phyloP scores from a whole-genome alignment of 495 filamentous ascomycete species.

The Penicillium angulare region DNA sequence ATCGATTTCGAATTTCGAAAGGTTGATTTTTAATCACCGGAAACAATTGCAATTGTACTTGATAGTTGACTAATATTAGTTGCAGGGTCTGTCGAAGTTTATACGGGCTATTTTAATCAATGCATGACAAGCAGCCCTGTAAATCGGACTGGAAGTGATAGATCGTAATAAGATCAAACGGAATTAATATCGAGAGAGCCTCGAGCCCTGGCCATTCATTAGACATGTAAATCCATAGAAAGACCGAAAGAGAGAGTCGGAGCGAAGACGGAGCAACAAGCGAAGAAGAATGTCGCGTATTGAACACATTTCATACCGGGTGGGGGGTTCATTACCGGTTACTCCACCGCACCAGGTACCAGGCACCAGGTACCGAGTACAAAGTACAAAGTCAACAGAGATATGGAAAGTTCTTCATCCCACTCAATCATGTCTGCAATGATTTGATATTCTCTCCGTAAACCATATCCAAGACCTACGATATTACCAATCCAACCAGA shows the following conservation, averaged over 20 bases:
- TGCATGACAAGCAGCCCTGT: background rate
- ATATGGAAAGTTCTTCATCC: too few relatives aligned
- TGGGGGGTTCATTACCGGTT: slow-evolving; percentile 7
- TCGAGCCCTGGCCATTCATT: background rate
- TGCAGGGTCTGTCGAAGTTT: too few relatives aligned
- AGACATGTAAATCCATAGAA: too few relatives aligned
- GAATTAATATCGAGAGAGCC: background rate
- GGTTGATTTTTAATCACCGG: background rate
- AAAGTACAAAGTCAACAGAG: too few relatives aligned
- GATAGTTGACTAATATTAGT: too few relatives aligned
- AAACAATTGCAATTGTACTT: too few relatives aligned
- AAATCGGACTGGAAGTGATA: background rate
- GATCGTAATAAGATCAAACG: background rate
- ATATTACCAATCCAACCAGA: background rate
- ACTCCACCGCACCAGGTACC: slow-evolving; percentile 2
- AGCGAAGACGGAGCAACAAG: background rate
- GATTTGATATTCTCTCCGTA: background rate
- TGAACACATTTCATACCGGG: too few relatives aligned
- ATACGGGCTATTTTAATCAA: background rate
- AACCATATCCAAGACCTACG: background rate
- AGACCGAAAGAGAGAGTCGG: too few relatives aligned
- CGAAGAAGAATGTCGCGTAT: too few relatives aligned
- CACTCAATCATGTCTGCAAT: background rate
- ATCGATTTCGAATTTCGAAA: background rate
- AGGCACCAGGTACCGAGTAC: background rate